These are phyloP conservation scores for Periglandula ipomoeae DNA, from an alignment of 2,329 filamentous ascomycete species.

Conservation along the genomic window DNA sequence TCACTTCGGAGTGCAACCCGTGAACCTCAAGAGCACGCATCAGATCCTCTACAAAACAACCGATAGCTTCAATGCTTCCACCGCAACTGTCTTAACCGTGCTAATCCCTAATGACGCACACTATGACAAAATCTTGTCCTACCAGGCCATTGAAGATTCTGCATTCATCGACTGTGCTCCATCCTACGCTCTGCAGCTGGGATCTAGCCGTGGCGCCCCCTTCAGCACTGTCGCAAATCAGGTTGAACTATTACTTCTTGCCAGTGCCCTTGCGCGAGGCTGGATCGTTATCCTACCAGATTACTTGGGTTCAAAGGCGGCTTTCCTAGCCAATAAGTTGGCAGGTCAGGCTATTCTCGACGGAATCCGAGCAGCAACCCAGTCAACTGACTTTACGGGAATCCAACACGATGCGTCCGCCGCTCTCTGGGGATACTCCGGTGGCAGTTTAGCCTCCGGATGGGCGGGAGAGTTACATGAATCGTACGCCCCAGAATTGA, in stretches of 20 bases:
- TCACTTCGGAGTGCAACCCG: neutral
- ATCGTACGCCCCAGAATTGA: neutral
- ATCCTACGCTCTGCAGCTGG: slow-evolving; percentile 15
- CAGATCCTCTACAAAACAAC: slow-evolving; percentile 32
- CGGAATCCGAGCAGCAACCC: slow-evolving; percentile 30
- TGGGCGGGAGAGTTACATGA: slow-evolving; percentile 17
- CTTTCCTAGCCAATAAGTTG: slow-evolving; percentile 31
- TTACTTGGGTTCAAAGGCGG: slow-evolving; percentile 32
- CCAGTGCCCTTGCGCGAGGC: slow-evolving; percentile 26
- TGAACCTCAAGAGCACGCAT: slow-evolving; percentile 12
- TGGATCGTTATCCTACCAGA: slow-evolving; percentile 41
- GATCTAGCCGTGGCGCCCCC: neutral
- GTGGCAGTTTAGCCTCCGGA: slow-evolving; percentile 13
- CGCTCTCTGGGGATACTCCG: slow-evolving; percentile 33
- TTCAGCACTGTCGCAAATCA: slow-evolving; percentile 23
- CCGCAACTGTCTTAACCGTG: slow-evolving; percentile 28
- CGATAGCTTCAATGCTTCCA: slow-evolving; percentile 23
- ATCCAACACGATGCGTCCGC: slow-evolving; percentile 23
- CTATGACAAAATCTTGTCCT: slow-evolving; percentile 26
- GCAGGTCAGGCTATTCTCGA: slow-evolving; percentile 35
- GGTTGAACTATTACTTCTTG: slow-evolving; percentile 13
- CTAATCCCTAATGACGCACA: slow-evolving; percentile 24
- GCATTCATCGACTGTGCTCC: slow-evolving; percentile 25
- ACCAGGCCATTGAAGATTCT: slow-evolving; percentile 31
- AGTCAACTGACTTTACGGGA: slow-evolving; percentile 16